Conservation (phyloP, 169 alveolate genomes). For the Miamiensis avidus region DNA sequence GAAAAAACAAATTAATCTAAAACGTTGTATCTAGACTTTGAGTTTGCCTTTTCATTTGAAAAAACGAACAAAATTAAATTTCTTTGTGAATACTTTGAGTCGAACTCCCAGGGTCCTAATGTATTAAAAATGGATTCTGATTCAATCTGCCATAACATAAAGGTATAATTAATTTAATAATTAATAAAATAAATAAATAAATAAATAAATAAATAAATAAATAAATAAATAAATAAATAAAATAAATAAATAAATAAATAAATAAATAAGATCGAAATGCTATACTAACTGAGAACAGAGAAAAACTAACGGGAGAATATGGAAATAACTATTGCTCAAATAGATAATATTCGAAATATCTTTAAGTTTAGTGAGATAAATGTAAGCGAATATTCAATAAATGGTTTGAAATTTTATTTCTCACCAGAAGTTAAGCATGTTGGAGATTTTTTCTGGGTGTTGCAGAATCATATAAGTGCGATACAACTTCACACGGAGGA, state of each 20-base stretch:
- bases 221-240: too few species aligned
- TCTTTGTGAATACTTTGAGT: neutral
- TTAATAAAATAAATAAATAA: too few species aligned
- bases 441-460: neutral
- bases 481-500: neutral
- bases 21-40: neutral
- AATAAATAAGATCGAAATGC: too few species aligned
- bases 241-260: too few species aligned
- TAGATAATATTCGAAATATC: too few species aligned
- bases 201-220: too few species aligned
- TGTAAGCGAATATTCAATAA: neutral
- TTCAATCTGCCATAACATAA: too few species aligned
- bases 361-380: neutral
- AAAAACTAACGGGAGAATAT: too few species aligned
- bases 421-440: neutral
- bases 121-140: neutral
- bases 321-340: neutral
- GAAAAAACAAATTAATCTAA: neutral
- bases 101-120: neutral
- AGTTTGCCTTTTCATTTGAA: neutral
- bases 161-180: neutral
- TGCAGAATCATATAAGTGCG: neutral
- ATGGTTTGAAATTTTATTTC: neutral
- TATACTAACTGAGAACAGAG: too few species aligned
- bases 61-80: neutral